A percentile compares a stretch with the other conserved stretches of the same genome.
Evolutionary conservation across 2,329 filamentous ascomycete species (phyloP).

Genomic region (Penicillium palitans): DNA sequence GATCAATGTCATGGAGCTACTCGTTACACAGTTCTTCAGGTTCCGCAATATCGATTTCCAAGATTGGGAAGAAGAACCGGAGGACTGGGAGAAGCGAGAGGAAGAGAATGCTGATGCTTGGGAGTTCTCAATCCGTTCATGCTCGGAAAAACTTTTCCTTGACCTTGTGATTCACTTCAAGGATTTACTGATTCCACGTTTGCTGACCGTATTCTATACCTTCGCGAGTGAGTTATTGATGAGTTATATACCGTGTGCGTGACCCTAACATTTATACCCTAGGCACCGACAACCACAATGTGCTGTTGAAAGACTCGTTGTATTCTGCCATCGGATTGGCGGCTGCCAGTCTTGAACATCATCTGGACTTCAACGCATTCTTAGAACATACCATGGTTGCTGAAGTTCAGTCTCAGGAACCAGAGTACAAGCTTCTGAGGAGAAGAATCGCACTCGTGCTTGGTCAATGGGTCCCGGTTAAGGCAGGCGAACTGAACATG

Average conservation of each 20-base stretch:
- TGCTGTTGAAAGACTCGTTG: conserved; percentile 87
- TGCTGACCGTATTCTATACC: conserved; percentile 79
- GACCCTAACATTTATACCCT: conserved; percentile 18
- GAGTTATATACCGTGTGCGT: neutral
- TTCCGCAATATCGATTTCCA: conserved; percentile 82
- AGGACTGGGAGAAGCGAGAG: conserved; percentile 92
- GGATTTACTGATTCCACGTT: conserved; percentile 71
- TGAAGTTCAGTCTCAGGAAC: conserved; percentile 70
- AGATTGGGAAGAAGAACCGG: conserved; percentile 90
- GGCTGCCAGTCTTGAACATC: conserved; percentile 69
- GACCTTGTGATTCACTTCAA: conserved; percentile 90
- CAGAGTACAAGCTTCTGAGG: conserved; percentile 76
- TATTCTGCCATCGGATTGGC: conserved; percentile 91
- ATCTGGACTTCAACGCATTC: conserved; percentile 81
- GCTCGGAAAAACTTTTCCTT: conserved; percentile 89
- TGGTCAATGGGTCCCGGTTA: conserved; percentile 84
- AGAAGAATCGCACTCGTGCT: conserved; percentile 85
- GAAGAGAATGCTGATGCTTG: conserved; percentile 81
- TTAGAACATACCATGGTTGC: conserved; percentile 71
- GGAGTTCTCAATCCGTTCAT: conserved; percentile 89
- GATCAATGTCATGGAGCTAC: conserved; percentile 75
- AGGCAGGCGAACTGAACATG: conserved; percentile 66
- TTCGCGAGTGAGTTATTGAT: conserved; percentile 61
- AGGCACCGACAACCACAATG: conserved; percentile 63
- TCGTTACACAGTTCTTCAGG: conserved; percentile 85